These are phyloP conservation scores for Ceratocystis alfenasii DNA, from an alignment of 2,329 filamentous ascomycete species.

Conservation along the genomic window DNA sequence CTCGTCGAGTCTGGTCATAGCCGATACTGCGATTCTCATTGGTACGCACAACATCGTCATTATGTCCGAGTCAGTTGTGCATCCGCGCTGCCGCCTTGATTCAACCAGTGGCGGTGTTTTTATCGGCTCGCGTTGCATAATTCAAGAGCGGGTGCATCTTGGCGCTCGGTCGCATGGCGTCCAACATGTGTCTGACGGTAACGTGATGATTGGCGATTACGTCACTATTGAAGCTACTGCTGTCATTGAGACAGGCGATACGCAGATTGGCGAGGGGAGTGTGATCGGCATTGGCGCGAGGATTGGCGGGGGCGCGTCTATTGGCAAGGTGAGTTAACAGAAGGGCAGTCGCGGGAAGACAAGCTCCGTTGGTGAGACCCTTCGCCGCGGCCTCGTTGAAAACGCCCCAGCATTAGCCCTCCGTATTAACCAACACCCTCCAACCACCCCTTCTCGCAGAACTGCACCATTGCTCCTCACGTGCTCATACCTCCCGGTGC, in stretches of 20 bases:
- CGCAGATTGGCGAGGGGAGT: conserved; percentile 49
- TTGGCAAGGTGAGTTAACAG: conserved; percentile 46
- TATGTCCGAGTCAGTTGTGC: conserved; percentile 66
- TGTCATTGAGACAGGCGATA: conserved; percentile 50
- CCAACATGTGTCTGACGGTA: conserved; percentile 30
- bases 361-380: no score
- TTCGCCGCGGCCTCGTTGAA: no score
- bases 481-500: conserved; percentile 47
- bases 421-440: not conserved
- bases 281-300: conserved; percentile 47
- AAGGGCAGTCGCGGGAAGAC: not conserved
- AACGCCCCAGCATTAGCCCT: not conserved
- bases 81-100: conserved; percentile 71
- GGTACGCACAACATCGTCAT: conserved; percentile 72
- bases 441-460: conserved; percentile 32
- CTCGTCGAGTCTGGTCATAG: conserved; percentile 47
- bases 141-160: conserved; percentile 57
- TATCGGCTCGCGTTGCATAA: conserved; percentile 68
- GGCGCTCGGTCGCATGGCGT: conserved; percentile 32
- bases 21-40: conserved; percentile 49
- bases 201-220: conserved; percentile 48
- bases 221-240: conserved; percentile 50
- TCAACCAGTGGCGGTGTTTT: conserved; percentile 67
- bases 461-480: conserved; percentile 58
- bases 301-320: conserved; percentile 47